A percentile compares a stretch with the other conserved stretches of the same genome.
Conservation (phyloP, 1,139 yeast species). For the Kodamaea suecica region DNA sequence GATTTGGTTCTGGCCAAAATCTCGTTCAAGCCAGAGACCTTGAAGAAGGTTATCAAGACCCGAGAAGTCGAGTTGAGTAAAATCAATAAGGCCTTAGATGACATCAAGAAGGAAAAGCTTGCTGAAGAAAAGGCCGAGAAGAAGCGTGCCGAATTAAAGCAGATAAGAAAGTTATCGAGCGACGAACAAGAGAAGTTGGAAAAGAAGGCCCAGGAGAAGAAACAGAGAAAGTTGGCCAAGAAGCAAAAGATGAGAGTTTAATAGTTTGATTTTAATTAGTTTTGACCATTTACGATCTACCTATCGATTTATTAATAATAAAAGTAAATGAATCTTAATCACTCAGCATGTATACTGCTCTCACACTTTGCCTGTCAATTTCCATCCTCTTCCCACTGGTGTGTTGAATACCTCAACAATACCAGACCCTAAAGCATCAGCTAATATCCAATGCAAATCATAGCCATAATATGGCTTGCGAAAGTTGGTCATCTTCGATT, state of each 20-base stretch:
- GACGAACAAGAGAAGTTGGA: slow-evolving; percentile 76
- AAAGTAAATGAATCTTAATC: no score
- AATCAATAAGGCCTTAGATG: slow-evolving; percentile 58
- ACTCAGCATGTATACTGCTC: not conserved
- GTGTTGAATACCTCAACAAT: slow-evolving; percentile 62
- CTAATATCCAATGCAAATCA: slow-evolving; percentile 59
- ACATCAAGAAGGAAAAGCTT: slow-evolving; percentile 61
- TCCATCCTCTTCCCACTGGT: slow-evolving; percentile 72
- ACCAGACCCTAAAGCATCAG: slow-evolving; percentile 69
- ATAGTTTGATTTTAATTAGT: not conserved
- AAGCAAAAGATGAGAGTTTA: slow-evolving; percentile 26
- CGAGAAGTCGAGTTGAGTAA: slow-evolving; percentile 70
- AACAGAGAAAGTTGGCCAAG: slow-evolving; percentile 41
- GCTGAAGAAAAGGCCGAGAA: slow-evolving; percentile 68
- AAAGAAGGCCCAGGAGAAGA: slow-evolving; percentile 53
- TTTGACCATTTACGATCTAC: no score
- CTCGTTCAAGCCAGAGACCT: slow-evolving; percentile 61
- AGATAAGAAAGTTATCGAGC: slow-evolving; percentile 55
- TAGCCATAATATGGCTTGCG: slow-evolving; percentile 61
- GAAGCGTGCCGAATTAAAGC: slow-evolving; percentile 59
- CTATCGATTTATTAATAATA: no score
- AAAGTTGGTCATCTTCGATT: slow-evolving; percentile 39
- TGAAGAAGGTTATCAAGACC: slow-evolving; percentile 68
- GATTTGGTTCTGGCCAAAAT: slow-evolving; percentile 43
- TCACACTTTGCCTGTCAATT: slow-evolving; percentile 49